Evolutionary conservation across 1,139 yeast genomes (phyloP).

Genomic region (Diutina siamensis): DNA sequence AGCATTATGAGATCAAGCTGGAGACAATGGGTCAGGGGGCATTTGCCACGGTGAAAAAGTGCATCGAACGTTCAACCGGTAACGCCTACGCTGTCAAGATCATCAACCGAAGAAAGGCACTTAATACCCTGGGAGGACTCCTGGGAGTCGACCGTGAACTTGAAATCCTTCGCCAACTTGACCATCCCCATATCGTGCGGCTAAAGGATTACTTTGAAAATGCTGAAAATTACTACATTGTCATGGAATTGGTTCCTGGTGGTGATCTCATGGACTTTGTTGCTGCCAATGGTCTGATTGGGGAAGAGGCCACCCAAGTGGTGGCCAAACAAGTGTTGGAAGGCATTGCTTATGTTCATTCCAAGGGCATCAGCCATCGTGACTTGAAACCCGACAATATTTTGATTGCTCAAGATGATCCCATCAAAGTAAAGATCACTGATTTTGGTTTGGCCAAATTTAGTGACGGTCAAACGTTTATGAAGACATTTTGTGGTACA

Average conservation of each 20-base stretch:
- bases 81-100: conserved; percentile 83
- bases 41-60: conserved; percentile 89
- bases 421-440: conserved; percentile 79
- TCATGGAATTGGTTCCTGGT: conserved; percentile 92
- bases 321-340: conserved; percentile 73
- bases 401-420: conserved; percentile 81
- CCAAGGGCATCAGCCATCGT: conserved; percentile 81
- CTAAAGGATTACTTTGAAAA: conserved; percentile 82
- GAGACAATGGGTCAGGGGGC: conserved; percentile 95
- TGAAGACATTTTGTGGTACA: conserved; percentile 88
- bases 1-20: conserved; percentile 66
- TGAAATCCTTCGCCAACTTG: conserved; percentile 60
- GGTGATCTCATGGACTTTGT: conserved; percentile 98
- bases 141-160: conserved; percentile 77
- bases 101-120: conserved; percentile 68
- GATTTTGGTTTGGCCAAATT: conserved; percentile 89
- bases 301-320: conserved; percentile 82
- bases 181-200: conserved; percentile 78
- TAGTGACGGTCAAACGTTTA: conserved; percentile 61
- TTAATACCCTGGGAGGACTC: conserved; percentile 52
- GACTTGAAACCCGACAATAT: conserved; percentile 92
- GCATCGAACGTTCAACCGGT: conserved; percentile 76
- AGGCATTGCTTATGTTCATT: conserved; percentile 82
- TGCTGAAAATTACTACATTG: conserved; percentile 64
- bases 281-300: conserved; percentile 81